These are phyloP conservation scores for Chaetomiaceae sp. DNA, from an alignment of 2,329 filamentous ascomycete genomes.

Conservation along the genomic window DNA sequence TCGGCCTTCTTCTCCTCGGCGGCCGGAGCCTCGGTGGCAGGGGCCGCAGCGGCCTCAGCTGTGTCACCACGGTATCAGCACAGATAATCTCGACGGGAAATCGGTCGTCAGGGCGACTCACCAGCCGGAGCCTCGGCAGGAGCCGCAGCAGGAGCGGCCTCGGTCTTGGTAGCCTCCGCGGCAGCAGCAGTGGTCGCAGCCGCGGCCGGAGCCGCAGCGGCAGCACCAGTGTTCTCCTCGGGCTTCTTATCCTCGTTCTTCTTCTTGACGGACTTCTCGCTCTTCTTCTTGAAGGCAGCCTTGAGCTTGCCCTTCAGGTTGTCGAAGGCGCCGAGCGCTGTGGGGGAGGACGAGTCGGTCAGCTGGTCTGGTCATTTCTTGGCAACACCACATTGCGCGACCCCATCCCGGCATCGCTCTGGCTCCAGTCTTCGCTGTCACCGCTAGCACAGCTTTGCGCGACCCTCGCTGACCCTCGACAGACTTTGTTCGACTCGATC, in stretches of 20 bases:
- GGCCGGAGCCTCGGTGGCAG: slow-evolving; percentile 26
- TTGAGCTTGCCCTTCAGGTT: slow-evolving; percentile 55
- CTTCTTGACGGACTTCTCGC: too few species aligned
- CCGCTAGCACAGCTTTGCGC: not conserved
- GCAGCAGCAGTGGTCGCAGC: slow-evolving; percentile 27
- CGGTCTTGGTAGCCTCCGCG: slow-evolving; percentile 30
- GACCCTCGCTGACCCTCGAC: not conserved
- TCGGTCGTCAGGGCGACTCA: slow-evolving; percentile 22
- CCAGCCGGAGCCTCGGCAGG: slow-evolving; percentile 20
- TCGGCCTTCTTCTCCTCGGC: slow-evolving; percentile 5
- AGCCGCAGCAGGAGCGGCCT: slow-evolving; percentile 29
- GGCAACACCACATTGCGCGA: too few species aligned
- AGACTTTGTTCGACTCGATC: not conserved
- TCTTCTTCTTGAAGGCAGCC: slow-evolving; percentile 48
- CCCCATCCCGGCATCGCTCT: too few species aligned
- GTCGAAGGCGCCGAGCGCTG: slow-evolving; percentile 48
- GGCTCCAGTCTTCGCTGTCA: too few species aligned
- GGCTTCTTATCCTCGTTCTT: slow-evolving; percentile 30
- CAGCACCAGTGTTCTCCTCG: slow-evolving; percentile 30
- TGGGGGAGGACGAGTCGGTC: not conserved
- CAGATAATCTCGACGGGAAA: not conserved
- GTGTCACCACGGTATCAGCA: not conserved
- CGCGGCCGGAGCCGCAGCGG: slow-evolving; percentile 27
- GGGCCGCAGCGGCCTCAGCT: slow-evolving; percentile 22
- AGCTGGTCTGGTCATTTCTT: not conserved